A percentile compares a stretch with the other conserved stretches of the same genome.
These are phyloP conservation scores for Aureobasidium melanogenum DNA, from an alignment of 2,329 filamentous ascomycete species.

Conservation along the genomic window DNA sequence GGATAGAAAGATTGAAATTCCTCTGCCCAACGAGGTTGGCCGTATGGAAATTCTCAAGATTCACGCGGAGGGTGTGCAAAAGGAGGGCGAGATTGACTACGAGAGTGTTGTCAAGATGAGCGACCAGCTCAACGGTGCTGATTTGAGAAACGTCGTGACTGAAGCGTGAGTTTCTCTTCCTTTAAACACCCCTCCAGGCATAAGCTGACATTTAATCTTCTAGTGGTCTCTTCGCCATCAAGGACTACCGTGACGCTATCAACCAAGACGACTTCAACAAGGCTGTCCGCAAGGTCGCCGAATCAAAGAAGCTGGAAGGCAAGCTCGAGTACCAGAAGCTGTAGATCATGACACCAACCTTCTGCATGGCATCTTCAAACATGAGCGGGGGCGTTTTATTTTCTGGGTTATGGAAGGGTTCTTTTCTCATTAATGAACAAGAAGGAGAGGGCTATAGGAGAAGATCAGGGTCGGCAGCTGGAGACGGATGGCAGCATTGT, in stretches of 20 bases:
- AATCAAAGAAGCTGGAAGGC: slow-evolving; percentile 96
- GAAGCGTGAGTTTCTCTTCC: slow-evolving; percentile 66
- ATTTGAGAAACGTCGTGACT: slow-evolving; percentile 94
- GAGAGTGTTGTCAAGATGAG: slow-evolving; percentile 99
- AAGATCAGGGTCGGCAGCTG: not conserved
- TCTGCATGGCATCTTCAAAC: slow-evolving; percentile 6
- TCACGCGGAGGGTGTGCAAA: slow-evolving; percentile 74
- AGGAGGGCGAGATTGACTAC: slow-evolving; percentile 94
- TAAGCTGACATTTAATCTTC: slow-evolving; percentile 21
- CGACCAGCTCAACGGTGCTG: slow-evolving; percentile 92
- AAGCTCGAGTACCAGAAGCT: slow-evolving; percentile 97
- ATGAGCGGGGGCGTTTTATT: slow-evolving; percentile 1
- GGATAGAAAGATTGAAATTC: slow-evolving; percentile 97
- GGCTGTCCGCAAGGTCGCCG: slow-evolving; percentile 92
- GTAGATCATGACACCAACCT: slow-evolving; percentile 35
- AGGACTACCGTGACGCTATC: slow-evolving; percentile 91
- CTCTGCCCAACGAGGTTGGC: slow-evolving; percentile 92
- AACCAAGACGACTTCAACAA: slow-evolving; percentile 99
- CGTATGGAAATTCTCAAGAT: slow-evolving; percentile 97
- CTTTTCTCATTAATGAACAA: not conserved
- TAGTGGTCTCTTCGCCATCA: slow-evolving; percentile 93
- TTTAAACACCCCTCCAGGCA: no score
- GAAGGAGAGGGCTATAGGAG: not conserved
- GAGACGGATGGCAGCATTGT: not conserved
- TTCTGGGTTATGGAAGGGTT: not conserved